These are phyloP conservation scores for Geum urbanum DNA, from an alignment of 306 rosid genomes.

Conservation along the genomic window DNA sequence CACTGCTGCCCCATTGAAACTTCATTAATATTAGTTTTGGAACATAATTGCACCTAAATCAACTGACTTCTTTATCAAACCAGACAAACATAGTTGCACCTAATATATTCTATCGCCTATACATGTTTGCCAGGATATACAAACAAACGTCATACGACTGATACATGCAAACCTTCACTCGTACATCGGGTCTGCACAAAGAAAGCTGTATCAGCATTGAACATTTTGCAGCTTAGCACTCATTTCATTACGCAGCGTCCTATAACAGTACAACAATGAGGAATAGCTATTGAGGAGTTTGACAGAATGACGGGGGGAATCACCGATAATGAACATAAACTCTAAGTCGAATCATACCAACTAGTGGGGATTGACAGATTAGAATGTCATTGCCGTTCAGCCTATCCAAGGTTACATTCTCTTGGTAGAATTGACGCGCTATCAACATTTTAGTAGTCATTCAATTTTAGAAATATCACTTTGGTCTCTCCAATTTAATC, in stretches of 20 bases:
- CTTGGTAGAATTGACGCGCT: too few relatives aligned
- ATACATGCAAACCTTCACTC: background rate
- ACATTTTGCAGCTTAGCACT: slow-evolving; percentile 2
- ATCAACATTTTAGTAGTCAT: too few relatives aligned
- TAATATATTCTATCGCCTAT: background rate
- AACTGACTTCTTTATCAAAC: background rate
- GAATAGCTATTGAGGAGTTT: background rate
- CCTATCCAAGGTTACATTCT: background rate
- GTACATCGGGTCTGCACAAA: background rate
- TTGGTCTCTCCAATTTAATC: too few relatives aligned
- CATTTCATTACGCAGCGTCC: background rate
- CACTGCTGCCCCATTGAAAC: background rate
- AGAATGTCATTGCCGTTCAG: background rate
- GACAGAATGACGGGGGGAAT: too few relatives aligned
- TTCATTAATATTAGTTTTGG: background rate
- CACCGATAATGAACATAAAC: background rate
- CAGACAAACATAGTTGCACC: background rate
- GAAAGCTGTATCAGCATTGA: background rate
- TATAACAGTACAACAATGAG: background rate
- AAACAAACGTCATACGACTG: background rate
- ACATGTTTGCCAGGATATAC: background rate
- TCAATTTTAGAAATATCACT: too few relatives aligned
- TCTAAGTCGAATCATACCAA: background rate
- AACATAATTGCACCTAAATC: background rate
- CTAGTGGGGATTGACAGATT: background rate